phyloP scores from a whole-genome alignment of 140 eudicot species.

The Stevia rebaudiana region DNA sequence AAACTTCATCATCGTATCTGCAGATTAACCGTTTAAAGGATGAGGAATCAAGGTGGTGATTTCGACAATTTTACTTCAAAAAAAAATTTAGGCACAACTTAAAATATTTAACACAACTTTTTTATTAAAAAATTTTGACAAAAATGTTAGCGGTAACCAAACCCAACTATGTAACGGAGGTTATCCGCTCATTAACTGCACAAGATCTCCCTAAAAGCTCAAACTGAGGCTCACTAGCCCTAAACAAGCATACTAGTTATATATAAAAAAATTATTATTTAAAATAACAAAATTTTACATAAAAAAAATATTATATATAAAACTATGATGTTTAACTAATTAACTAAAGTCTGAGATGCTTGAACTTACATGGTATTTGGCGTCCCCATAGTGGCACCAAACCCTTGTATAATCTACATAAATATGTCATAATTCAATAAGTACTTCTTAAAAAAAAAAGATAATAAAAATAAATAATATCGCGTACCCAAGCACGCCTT shows the following conservation, averaged over 20 bases:
- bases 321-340: no score
- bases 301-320: not conserved
- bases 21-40: constrained; percentile 6
- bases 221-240: no score
- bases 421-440: not conserved
- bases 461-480: not conserved
- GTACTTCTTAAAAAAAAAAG: not conserved
- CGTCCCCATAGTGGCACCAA: constrained; percentile 80
- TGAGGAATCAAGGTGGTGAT: not conserved
- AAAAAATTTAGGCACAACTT: no score
- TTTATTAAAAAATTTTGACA: no score
- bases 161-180: no score
- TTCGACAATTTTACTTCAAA: not conserved
- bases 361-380: constrained; percentile 68
- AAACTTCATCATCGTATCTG: constrained; percentile 59
- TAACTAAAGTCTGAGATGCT: no score
- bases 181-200: no score
- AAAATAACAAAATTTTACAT: not conserved
- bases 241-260: no score
- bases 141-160: no score
- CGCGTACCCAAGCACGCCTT: constrained; percentile 55
- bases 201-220: no score
- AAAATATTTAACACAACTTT: no score
- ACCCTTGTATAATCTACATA: constrained; percentile 59
- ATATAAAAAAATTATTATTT: no score